A percentile compares a stretch with the other conserved stretches of the same genome.
phyloP scores from a whole-genome alignment of 495 filamentous ascomycete species.

The Penicillium silybi region DNA sequence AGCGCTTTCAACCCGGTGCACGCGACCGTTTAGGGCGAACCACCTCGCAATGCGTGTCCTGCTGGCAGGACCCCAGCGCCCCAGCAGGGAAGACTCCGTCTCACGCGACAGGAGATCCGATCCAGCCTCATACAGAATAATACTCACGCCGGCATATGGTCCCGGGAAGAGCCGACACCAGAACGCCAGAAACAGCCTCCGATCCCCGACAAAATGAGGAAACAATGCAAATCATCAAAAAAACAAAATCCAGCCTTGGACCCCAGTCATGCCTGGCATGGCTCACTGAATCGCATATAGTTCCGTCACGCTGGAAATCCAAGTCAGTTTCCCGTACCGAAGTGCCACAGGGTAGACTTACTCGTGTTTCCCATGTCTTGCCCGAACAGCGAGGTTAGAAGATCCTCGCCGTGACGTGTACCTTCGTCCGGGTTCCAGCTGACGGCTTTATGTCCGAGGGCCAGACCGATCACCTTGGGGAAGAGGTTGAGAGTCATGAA shows the following conservation, averaged over 20 bases:
- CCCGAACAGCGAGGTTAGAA: constrained; percentile 58
- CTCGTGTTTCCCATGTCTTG: constrained; percentile 61
- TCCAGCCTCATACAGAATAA: neutral
- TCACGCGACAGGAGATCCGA: neutral
- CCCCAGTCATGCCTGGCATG: constrained; percentile 11
- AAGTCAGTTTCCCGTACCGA: constrained; percentile 13
- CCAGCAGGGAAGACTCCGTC: neutral
- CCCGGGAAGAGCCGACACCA: neutral
- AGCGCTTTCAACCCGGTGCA: constrained; percentile 16
- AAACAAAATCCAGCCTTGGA: neutral
- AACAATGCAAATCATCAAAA: neutral
- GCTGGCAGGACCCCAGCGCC: constrained; percentile 3
- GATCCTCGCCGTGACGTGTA: constrained; percentile 51
- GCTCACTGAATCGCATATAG: constrained; percentile 46
- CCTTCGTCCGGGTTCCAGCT: constrained; percentile 52
- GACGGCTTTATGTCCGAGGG: constrained; percentile 61
- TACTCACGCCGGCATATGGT: neutral
- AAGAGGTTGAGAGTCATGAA: constrained; percentile 45
- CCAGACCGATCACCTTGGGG: constrained; percentile 62
- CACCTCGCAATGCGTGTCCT: constrained; percentile 9
- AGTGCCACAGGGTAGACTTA: constrained; percentile 10
- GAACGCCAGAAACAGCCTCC: neutral
- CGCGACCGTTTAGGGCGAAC: constrained; percentile 11
- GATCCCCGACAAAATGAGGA: neutral
- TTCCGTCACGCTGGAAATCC: constrained; percentile 49